Percentiles rank a stretch among this genome's conserved stretches.
phyloP scores from a whole-genome alignment of 1,139 yeast genomes.

The Debaryomycetaceae sp. region DNA sequence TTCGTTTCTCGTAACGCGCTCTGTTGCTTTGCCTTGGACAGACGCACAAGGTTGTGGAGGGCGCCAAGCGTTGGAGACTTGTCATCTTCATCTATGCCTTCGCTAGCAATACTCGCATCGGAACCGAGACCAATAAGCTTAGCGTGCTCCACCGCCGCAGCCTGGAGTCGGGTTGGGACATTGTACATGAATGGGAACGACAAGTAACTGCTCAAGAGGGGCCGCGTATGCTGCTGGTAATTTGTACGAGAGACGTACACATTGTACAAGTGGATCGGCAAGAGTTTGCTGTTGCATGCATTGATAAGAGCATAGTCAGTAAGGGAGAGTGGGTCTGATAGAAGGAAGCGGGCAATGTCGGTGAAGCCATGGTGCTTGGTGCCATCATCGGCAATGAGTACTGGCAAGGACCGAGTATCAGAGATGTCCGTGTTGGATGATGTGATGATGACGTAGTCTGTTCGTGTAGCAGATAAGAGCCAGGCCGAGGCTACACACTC shows the following conservation, averaged over 20 bases:
- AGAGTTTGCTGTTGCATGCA: conserved; percentile 28
- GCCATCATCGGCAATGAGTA: conserved; percentile 24
- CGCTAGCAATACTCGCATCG: background rate
- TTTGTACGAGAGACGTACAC: conserved; percentile 49
- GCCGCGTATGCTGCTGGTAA: conserved; percentile 57
- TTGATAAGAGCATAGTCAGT: conserved; percentile 8
- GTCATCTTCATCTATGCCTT: background rate
- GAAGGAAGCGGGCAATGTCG: conserved; percentile 26
- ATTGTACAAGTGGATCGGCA: conserved; percentile 49
- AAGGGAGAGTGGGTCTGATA: conserved; percentile 8
- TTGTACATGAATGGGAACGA: conserved; percentile 86
- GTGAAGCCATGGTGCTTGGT: conserved; percentile 34
- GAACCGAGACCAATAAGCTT: conserved; percentile 24
- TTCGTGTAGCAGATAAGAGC: conserved; percentile 11
- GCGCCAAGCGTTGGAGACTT: background rate
- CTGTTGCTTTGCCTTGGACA: conserved; percentile 31
- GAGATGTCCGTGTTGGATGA: conserved; percentile 54
- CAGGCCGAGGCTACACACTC: conserved; percentile 28
- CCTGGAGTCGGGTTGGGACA: conserved; percentile 48
- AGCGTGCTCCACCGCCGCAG: conserved; percentile 38
- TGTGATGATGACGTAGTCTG: conserved; percentile 26
- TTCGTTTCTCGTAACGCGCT: conserved; percentile 36
- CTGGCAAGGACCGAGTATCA: conserved; percentile 44
- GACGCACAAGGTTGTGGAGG: conserved; percentile 38
- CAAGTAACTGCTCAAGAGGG: conserved; percentile 43